phyloP scores from a whole-genome alignment of 2,329 filamentous ascomycete genomes.

The Botryotinia calthae region DNA sequence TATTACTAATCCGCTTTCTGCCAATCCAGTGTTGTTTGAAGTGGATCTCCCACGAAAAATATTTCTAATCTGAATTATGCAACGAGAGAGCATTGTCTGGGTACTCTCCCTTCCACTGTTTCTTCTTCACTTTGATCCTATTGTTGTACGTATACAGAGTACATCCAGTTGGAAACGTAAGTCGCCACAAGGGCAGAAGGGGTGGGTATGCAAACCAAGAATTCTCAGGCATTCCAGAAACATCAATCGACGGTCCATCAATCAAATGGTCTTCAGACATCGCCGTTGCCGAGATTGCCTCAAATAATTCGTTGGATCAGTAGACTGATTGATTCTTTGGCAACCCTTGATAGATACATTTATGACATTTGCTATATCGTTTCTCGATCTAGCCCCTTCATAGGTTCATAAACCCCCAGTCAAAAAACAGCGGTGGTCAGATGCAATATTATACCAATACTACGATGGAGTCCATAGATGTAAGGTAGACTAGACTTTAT shows the following conservation, averaged over 20 bases:
- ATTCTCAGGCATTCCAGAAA: neutral
- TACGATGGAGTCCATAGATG: neutral
- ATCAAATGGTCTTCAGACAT: neutral
- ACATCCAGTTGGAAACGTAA: too few relatives aligned
- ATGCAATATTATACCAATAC: neutral
- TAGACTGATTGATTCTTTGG: neutral
- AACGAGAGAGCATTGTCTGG: neutral
- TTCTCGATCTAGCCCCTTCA: neutral
- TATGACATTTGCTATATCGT: neutral
- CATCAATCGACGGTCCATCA: neutral
- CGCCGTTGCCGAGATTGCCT: neutral
- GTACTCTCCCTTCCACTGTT: neutral
- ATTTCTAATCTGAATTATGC: neutral
- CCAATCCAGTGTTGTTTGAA: neutral
- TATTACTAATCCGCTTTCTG: neutral
- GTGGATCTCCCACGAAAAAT: constrained; percentile 1
- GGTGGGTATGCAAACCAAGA: too few relatives aligned
- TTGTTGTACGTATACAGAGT: too few relatives aligned
- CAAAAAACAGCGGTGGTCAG: neutral
- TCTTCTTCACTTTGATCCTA: neutral
- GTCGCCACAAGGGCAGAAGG: too few relatives aligned
- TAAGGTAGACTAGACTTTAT: neutral
- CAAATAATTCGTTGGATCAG: neutral
- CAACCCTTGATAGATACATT: neutral
- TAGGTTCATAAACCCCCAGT: neutral